These are phyloP conservation scores for Ogataea siamensis DNA, from an alignment of 805 yeast species.

Conservation along the genomic window DNA sequence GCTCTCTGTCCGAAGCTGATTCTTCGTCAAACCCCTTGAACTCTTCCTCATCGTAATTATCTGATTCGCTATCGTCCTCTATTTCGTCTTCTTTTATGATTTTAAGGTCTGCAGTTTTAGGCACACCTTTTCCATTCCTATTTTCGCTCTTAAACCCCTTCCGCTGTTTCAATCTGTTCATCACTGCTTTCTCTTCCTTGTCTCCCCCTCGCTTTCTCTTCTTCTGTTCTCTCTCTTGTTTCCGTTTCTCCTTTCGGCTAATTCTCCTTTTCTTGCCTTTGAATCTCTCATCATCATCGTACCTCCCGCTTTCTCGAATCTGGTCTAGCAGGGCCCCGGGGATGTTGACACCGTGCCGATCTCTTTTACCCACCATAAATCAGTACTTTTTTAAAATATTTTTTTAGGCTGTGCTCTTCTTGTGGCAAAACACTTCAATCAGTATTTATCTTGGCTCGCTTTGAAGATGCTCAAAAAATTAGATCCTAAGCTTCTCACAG, in stretches of 20 bases:
- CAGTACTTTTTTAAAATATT: constrained; percentile 2
- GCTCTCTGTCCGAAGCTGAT: too few species aligned
- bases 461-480: constrained; percentile 26
- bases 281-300: constrained; percentile 35
- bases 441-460: constrained; percentile 2
- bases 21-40: constrained; percentile 20
- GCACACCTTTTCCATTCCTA: neutral
- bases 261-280: constrained; percentile 26
- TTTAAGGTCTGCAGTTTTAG: constrained; percentile 18
- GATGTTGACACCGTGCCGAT: constrained; percentile 37
- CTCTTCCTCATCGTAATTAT: constrained; percentile 13
- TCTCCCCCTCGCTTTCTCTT: constrained; percentile 28
- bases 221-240: constrained; percentile 36
- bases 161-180: neutral
- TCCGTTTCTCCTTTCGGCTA: constrained; percentile 39
- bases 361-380: constrained; percentile 17
- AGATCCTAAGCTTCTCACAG: constrained; percentile 31
- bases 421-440: constrained; percentile 12
- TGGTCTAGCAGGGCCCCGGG: constrained; percentile 44
- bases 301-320: constrained; percentile 36
- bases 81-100: constrained; percentile 29
- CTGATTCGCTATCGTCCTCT: constrained; percentile 10
- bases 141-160: neutral
- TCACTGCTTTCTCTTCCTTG: neutral
- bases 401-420: constrained; percentile 9